phyloP scores from a whole-genome alignment of 371 early-diverging fungal species.

The Massospora cicadina region DNA sequence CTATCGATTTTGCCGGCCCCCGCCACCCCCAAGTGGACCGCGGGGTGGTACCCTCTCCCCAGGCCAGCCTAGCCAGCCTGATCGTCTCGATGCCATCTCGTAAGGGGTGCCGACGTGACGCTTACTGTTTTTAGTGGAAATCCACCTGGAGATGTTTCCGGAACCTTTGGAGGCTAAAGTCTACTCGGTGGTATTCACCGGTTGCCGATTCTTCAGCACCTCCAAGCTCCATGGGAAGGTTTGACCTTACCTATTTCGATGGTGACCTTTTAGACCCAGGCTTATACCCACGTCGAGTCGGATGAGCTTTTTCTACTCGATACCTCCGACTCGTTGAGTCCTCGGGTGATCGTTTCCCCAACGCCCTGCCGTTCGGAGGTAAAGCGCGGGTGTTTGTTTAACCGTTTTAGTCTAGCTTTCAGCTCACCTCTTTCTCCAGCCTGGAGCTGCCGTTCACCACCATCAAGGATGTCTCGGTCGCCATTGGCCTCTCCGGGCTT shows the following conservation, averaged over 20 bases:
- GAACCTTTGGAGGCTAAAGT: not conserved
- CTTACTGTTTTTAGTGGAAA: slow-evolving; percentile 2
- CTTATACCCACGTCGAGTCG: not conserved
- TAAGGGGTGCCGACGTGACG: not conserved
- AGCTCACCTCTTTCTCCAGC: not conserved
- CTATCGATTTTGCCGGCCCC: not conserved
- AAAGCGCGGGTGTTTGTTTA: not conserved
- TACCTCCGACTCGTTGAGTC: not conserved
- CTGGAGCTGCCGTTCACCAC: not conserved
- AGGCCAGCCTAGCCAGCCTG: not conserved
- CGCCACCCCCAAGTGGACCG: no score
- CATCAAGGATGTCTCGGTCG: not conserved
- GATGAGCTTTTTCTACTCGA: not conserved
- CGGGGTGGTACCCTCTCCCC: no score
- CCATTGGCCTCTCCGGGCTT: not conserved
- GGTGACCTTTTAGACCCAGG: not conserved
- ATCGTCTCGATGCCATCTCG: slow-evolving; percentile 2
- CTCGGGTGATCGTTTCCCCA: not conserved
- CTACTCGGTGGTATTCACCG: not conserved
- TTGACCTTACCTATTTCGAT: not conserved
- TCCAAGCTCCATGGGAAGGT: slow-evolving; percentile 4
- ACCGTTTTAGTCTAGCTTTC: not conserved
- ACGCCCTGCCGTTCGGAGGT: not conserved
- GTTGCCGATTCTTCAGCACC: not conserved
- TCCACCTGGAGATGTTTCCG: not conserved